Percentiles rank a stretch among this genome's conserved stretches.
These are phyloP conservation scores for Solanum hybrid DNA, from an alignment of 305 asterid genomes.

Conservation along the genomic window DNA sequence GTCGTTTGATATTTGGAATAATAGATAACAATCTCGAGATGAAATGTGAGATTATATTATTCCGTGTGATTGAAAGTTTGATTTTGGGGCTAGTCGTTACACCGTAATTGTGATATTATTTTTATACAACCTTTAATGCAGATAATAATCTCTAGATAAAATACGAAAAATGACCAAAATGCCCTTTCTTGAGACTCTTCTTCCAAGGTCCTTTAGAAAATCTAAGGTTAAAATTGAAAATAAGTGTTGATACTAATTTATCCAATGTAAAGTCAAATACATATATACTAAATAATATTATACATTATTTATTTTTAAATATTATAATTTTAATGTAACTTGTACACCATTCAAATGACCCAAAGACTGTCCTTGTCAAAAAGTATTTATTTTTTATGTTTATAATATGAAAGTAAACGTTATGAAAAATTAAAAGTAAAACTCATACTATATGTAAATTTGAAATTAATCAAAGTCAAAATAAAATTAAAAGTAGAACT, in stretches of 20 bases:
- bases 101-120: background rate
- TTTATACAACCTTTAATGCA: background rate
- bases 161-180: background rate
- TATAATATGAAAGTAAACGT: background rate
- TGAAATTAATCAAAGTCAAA: background rate
- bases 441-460: background rate
- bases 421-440: background rate
- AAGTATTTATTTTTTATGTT: background rate
- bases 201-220: background rate
- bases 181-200: background rate
- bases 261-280: background rate
- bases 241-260: background rate
- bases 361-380: background rate
- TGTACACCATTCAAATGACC: background rate
- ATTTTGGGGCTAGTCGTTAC: background rate
- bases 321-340: background rate
- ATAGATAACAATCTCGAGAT: accelerated
- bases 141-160: background rate
- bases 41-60: background rate
- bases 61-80: background rate
- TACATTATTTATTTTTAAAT: background rate
- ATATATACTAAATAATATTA: background rate
- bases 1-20: background rate
- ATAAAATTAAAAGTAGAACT: background rate
- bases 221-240: background rate